Evolutionary conservation across 768 basidiomycete genomes (phyloP).

Genomic region (Suillus tomentosus): DNA sequence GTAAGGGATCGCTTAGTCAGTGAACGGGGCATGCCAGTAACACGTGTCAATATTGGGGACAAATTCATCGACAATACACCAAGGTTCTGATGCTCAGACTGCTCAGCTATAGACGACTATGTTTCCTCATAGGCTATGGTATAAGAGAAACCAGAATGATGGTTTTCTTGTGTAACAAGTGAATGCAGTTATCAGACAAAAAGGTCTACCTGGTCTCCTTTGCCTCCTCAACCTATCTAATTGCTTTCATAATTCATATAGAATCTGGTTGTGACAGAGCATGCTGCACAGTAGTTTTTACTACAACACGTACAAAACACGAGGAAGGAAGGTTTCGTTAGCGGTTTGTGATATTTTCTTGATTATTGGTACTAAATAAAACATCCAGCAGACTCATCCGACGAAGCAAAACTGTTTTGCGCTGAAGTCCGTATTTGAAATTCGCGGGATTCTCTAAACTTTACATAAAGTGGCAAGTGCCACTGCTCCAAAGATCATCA

Average conservation of each 20-base stretch:
- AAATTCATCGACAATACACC: too few relatives aligned
- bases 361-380: background rate
- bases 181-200: background rate
- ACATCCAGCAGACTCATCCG: background rate
- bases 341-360: background rate
- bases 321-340: background rate
- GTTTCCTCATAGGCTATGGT: background rate
- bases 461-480: background rate
- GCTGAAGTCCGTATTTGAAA: background rate
- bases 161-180: background rate
- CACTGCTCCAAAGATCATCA: background rate
- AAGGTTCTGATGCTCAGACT: too few relatives aligned
- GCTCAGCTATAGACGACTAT: background rate
- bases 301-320: background rate
- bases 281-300: background rate
- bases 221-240: background rate
- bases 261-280: background rate
- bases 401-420: background rate
- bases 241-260: background rate
- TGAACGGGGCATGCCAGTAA: too few relatives aligned
- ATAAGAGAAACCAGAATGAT: background rate
- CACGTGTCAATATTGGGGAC: too few relatives aligned
- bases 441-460: background rate
- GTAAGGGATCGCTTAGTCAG: background rate
- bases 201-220: background rate